phyloP scores from a whole-genome alignment of 208 protist genomes.

The Phytomonas sp. region DNA sequence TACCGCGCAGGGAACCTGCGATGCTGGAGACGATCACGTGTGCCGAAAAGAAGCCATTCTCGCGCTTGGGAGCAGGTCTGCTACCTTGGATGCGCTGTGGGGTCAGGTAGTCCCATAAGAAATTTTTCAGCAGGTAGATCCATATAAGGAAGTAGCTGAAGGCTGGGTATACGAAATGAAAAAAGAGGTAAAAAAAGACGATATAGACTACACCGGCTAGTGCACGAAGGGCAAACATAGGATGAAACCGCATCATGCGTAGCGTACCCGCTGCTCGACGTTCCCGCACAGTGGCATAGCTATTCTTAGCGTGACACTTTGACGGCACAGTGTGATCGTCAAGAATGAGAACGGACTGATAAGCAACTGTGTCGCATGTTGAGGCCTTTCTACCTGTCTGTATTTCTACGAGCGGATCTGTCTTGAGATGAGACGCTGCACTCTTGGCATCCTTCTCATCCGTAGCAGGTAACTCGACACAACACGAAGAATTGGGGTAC shows the following conservation, averaged over 20 bases:
- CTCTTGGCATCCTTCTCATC: neutral
- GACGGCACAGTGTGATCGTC: neutral
- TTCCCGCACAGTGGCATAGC: conserved; percentile 31
- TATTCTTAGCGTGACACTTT: neutral
- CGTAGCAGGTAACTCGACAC: neutral
- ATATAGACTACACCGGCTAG: conserved; percentile 30
- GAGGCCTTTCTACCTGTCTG: neutral
- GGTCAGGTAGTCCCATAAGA: conserved; percentile 33
- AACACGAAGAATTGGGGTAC: neutral
- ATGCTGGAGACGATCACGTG: conserved; percentile 35
- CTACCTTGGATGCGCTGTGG: conserved; percentile 42
- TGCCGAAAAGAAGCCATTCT: neutral
- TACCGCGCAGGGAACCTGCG: conserved; percentile 41
- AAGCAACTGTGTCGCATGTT: neutral
- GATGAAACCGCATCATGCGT: conserved; percentile 27
- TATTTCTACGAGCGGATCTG: neutral
- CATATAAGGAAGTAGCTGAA: conserved; percentile 34
- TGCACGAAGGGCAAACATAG: conserved; percentile 34
- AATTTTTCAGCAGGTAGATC: conserved; percentile 62
- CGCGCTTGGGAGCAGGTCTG: conserved; percentile 3
- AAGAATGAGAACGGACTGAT: neutral
- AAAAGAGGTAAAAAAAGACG: conserved; percentile 16
- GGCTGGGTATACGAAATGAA: conserved; percentile 38
- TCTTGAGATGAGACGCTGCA: neutral
- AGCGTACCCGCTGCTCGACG: conserved; percentile 42